These are phyloP conservation scores for Sarocladium brachiariae DNA, from an alignment of 2,329 filamentous ascomycete species.

Conservation along the genomic window DNA sequence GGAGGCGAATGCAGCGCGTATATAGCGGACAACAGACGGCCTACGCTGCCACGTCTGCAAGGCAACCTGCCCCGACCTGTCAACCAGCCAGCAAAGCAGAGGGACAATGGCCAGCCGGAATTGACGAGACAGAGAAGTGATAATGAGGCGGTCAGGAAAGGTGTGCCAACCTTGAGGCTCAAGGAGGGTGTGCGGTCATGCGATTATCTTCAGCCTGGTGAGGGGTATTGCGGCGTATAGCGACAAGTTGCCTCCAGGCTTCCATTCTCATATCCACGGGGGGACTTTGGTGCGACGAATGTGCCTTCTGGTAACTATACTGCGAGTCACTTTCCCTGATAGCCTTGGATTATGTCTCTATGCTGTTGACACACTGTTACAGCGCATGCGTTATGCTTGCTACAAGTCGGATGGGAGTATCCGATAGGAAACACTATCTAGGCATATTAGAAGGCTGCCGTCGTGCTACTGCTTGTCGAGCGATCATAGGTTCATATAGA, in stretches of 20 bases:
- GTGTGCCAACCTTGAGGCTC: constrained; percentile 8
- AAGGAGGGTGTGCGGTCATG: constrained; percentile 4
- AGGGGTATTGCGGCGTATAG: constrained; percentile 7
- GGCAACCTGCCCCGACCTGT: not conserved
- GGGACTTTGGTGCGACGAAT: not conserved
- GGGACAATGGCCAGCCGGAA: not conserved
- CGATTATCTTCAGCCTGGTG: constrained; percentile 3
- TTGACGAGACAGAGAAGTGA: not conserved
- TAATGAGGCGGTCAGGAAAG: constrained; percentile 6
- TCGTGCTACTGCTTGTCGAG: too few species aligned
- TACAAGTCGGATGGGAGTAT: too few species aligned
- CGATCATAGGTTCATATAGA: too few species aligned
- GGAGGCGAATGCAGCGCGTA: not conserved
- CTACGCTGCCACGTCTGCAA: not conserved
- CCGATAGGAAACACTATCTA: too few species aligned
- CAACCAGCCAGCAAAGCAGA: constrained; percentile 4
- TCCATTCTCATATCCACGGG: not conserved
- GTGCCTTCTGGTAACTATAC: not conserved
- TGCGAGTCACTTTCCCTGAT: too few species aligned
- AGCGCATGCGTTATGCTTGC: too few species aligned
- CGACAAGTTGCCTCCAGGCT: constrained; percentile 4
- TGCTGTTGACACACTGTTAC: too few species aligned
- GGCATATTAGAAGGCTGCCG: not conserved
- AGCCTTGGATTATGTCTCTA: too few species aligned
- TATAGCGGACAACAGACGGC: not conserved